phyloP scores from a whole-genome alignment of 1,284 basidiomycete genomes.

The Sphaerobolus stellatus region DNA sequence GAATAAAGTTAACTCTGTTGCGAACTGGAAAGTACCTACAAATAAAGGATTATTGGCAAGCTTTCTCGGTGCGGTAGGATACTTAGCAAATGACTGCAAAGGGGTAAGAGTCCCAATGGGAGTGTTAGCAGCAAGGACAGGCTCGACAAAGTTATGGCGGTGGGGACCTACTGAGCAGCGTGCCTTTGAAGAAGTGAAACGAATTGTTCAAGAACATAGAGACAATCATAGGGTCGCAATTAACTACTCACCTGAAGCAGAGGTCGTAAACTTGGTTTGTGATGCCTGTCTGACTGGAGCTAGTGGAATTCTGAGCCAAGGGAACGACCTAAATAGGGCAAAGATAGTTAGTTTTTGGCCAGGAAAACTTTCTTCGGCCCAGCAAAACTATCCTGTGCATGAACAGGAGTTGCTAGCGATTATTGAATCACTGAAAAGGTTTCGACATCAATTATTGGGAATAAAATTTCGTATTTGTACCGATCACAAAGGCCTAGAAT shows the following conservation, averaged over 20 bases:
- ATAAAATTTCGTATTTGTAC: constrained; percentile 30
- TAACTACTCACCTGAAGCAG: constrained; percentile 22
- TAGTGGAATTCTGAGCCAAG: constrained; percentile 23
- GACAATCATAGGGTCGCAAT: constrained; percentile 22
- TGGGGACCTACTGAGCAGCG: constrained; percentile 28
- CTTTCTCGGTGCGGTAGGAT: constrained; percentile 30
- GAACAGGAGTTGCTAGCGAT: constrained; percentile 27
- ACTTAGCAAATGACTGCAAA: constrained; percentile 21
- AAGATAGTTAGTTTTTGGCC: constrained; percentile 27
- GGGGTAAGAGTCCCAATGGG: constrained; percentile 24
- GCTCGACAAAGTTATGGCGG: constrained; percentile 11
- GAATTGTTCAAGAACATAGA: constrained; percentile 19
- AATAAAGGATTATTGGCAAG: constrained; percentile 18
- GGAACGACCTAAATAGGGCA: constrained; percentile 17
- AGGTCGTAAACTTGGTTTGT: constrained; percentile 20
- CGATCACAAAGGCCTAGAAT: constrained; percentile 35
- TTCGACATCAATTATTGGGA: constrained; percentile 27
- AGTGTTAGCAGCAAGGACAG: constrained; percentile 17
- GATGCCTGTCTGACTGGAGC: constrained; percentile 24
- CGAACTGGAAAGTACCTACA: constrained; percentile 18
- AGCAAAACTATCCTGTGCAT: constrained; percentile 29
- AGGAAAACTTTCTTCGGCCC: constrained; percentile 28
- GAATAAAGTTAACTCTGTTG: constrained; percentile 10
- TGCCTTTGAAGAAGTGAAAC: constrained; percentile 29
- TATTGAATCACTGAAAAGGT: constrained; percentile 20